These are phyloP conservation scores for Monosporascus sp. DNA, from an alignment of 2,329 filamentous ascomycete species.

Conservation along the genomic window DNA sequence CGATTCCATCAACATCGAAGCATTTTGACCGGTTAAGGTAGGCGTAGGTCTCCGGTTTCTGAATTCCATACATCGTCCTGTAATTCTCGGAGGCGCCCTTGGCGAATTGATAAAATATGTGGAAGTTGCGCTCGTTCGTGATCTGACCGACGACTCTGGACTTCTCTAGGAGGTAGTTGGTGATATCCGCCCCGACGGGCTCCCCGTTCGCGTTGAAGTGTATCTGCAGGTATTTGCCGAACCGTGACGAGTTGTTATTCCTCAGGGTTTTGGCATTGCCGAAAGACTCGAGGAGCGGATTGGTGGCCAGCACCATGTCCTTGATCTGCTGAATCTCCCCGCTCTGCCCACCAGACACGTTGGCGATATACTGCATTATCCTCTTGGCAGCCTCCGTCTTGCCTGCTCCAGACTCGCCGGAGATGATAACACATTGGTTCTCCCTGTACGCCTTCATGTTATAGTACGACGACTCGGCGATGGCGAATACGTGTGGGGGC, in stretches of 20 bases:
- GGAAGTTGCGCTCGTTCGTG: conserved; percentile 91
- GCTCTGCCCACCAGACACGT: conserved; percentile 79
- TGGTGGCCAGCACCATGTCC: conserved; percentile 98
- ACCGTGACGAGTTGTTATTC: conserved; percentile 98
- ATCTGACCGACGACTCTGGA: conserved; percentile 94
- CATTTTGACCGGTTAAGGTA: conserved; percentile 96
- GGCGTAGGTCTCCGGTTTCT: conserved; percentile 85
- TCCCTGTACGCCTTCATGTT: conserved; percentile 99
- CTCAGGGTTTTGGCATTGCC: conserved; percentile 96
- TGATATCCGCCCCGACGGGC: conserved; percentile 93
- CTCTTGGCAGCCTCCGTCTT: conserved; percentile 98
- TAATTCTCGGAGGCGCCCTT: conserved; percentile 89
- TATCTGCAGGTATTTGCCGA: conserved; percentile 97
- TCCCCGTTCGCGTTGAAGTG: conserved; percentile 91
- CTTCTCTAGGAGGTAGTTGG: conserved; percentile 96
- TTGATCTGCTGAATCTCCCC: conserved; percentile 94
- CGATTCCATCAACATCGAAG: conserved; percentile 87
- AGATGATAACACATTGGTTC: conserved; percentile 99
- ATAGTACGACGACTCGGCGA: conserved; percentile 94
- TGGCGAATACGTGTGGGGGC: conserved; percentile 93
- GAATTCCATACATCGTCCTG: conserved; percentile 81
- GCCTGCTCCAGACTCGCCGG: conserved; percentile 93
- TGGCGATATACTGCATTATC: conserved; percentile 99
- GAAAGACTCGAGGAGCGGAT: conserved; percentile 93
- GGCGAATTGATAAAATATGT: conserved; percentile 99